Conservation (phyloP, 768 basidiomycete species). For the Lactarius hengduanensis region DNA sequence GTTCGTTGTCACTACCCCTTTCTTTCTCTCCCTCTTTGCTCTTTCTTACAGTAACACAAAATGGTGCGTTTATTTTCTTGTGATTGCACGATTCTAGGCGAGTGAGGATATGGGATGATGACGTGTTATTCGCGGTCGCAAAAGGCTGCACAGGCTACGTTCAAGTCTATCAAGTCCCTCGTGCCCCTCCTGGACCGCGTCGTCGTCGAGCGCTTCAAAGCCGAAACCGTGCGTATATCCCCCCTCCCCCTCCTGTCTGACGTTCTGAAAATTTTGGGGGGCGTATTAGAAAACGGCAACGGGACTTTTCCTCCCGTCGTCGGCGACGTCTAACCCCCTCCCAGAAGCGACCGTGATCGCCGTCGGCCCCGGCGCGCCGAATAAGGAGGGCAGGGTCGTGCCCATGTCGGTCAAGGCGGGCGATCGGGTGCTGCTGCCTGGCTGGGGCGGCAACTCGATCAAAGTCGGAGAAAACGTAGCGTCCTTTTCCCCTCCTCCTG, state of each 20-base stretch:
- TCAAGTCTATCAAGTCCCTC: constrained; percentile 92
- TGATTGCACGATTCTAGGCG: not conserved
- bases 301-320: constrained; percentile 94
- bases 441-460: constrained; percentile 94
- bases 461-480: constrained; percentile 94
- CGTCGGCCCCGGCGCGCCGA: constrained; percentile 89
- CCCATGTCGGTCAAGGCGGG: constrained; percentile 82
- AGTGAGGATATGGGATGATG: not conserved
- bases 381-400: constrained; percentile 76
- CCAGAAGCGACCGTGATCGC: constrained; percentile 97
- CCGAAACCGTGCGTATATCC: constrained; percentile 76
- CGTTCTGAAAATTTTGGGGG: too few species aligned
- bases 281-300: constrained; percentile 86
- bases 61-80: not conserved
- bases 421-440: constrained; percentile 90
- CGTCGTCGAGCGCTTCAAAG: constrained; percentile 95
- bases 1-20: not conserved
- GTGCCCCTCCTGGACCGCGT: constrained; percentile 94
- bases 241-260: too few species aligned
- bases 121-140: not conserved
- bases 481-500: constrained; percentile 34
- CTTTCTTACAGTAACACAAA: not conserved
- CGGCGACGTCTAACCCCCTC: constrained; percentile 79
- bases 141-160: constrained; percentile 72
- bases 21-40: not conserved